Base-by-base conservation (phyloP, 2,329 filamentous ascomycete species). In the Parastagonospora nodorum region DNA sequence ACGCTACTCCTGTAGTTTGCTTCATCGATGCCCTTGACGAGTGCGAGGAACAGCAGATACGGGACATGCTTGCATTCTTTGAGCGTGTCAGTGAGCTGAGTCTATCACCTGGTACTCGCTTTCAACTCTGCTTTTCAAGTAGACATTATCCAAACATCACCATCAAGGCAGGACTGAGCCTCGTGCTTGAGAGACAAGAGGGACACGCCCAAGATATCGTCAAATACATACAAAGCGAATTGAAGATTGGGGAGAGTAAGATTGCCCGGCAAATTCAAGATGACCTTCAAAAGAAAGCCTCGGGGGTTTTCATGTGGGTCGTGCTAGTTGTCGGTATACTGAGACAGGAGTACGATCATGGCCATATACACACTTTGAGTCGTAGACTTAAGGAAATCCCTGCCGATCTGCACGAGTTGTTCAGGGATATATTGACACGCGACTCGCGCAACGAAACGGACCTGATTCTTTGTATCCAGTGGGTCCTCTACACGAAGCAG, bases 1-100 rank as follows among this genome's bases (percentile, higher is more conserved):
- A 42, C 35, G 15, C 52, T 1, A 45, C 36, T 9, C 45, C 58
- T 27, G 54, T 67, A 1, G 41, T 62, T 2, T 63, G 55, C 35
- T 70, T 69, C 16, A 62, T 74, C 1, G 78, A 82, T 44, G 80
- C 79, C 0, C 66, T 82, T 1, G 80, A 83, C 32, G 80, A 82
- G 54, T 81, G 78, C 48, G 67, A 78, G 4, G 75, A 79, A 40
- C 44, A 61, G 1, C 65, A 82, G 39, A 63, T 77, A 2, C 67
- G 68, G 27, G 68, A 74, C 0, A 80, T 82, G 75, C 58, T 82
- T 1, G 36, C 56, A 0, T 77, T 76, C 45, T 76, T 82, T 11
- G 72, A 80, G 43, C 55, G 70, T 0, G 49, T 82, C 0, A 69
- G 72, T 0, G 56, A 74, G 2, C 11, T 57, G 0, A 2, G 43